Evolutionary conservation across 352 stramenopile species (phyloP).

Genomic region (Globisporangium cystogenes): DNA sequence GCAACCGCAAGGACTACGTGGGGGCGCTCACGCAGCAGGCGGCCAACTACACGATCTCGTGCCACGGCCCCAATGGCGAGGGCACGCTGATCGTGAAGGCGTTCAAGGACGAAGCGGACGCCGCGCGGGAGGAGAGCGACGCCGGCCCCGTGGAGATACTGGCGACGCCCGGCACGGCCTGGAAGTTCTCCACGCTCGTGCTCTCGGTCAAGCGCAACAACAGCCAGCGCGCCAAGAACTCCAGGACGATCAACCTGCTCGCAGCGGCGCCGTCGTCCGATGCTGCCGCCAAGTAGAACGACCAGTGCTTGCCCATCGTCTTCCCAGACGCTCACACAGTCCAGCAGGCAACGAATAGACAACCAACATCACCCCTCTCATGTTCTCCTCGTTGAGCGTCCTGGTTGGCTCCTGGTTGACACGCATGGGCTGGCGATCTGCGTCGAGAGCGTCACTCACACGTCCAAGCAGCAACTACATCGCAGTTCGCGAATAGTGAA

Average conservation of each 20-base stretch:
- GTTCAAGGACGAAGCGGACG: slow-evolving; percentile 42
- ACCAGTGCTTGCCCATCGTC: too few species aligned
- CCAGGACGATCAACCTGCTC: slow-evolving; percentile 64
- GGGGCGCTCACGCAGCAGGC: slow-evolving; percentile 47
- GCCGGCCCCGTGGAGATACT: slow-evolving; percentile 21
- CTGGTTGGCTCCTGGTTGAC: neutral
- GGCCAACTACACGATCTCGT: slow-evolving; percentile 71
- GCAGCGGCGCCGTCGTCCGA: neutral
- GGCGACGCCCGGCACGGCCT: slow-evolving; percentile 56
- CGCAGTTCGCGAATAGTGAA: too few species aligned
- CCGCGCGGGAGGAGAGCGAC: slow-evolving; percentile 7
- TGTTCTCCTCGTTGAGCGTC: too few species aligned
- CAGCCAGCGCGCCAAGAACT: slow-evolving; percentile 47
- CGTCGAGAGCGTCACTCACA: slow-evolving; percentile 11
- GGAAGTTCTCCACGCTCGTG: slow-evolving; percentile 74
- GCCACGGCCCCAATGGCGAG: slow-evolving; percentile 53
- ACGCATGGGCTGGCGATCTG: too few species aligned
- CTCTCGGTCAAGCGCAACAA: slow-evolving; percentile 54
- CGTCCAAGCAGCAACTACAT: neutral
- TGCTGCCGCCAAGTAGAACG: neutral
- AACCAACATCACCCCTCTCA: neutral
- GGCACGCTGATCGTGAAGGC: slow-evolving; percentile 73
- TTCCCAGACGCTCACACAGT: too few species aligned
- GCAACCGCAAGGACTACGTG: slow-evolving; percentile 62
- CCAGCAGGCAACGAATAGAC: slow-evolving; percentile 14